Base-by-base conservation (phyloP, 176 grass and related monocot genomes). In the Triticum dicoccoides region DNA sequence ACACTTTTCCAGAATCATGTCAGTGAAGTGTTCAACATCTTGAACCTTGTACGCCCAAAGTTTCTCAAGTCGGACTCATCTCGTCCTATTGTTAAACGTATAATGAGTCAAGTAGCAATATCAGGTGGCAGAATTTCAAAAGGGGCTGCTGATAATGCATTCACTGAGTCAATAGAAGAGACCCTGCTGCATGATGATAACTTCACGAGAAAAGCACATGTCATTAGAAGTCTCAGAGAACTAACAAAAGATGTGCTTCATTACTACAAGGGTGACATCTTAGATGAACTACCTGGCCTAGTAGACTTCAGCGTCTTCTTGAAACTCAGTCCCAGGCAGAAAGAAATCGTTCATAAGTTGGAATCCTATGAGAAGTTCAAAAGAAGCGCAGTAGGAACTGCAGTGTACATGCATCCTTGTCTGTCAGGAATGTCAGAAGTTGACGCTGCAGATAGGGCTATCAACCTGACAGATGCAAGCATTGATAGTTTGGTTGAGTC, bases 1-100 rank as follows among this genome's bases (percentile, higher is more conserved):
- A 98, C 96, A 33, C 89, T 98, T 70, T 97, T 98, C 61, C 96
- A 98, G 85, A 98, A 98, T 73, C 93, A 98, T 9, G 96, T 98
- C 5, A 23, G 38, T 5, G 96, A 98, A 83, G 96, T 98, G 67
- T 96, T 94, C 69, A 96, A 87, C 73, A 98, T 98, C 82, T 82
- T 98, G 81, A 94, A 98, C 69, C 96, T 98, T 29, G 91, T 98
- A 63, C 94, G 88, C 42, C 96, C 96, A 20, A 98, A 96, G 84
- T 98, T 98, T 89, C 87, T 98, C 18, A 92, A 86, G 75, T 80
- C 84, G 85, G 96, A 94, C 9, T 51, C 84, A 78, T 91, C 92
- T 51, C 93, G 91, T 75, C 74, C 75, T 89, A 88, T 95, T 21
- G 82, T 83, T 67, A 96, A 65, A 76, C 86, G 93, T 61, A 87